Base-by-base conservation (phyloP, 129 eudicot genomes). In the Helichrysum umbraculigerum region DNA sequence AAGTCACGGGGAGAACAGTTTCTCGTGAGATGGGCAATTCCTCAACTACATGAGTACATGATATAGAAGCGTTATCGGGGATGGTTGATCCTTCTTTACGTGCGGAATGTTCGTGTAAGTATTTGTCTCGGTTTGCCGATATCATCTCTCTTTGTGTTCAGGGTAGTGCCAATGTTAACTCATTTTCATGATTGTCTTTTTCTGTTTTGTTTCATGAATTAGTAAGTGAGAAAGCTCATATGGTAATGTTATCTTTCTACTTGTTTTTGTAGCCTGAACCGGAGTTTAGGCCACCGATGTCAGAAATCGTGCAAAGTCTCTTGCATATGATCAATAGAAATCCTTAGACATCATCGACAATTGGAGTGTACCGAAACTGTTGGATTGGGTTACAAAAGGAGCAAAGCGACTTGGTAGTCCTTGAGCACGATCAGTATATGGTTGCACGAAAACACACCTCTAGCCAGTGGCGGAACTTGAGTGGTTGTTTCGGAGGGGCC, bases 271-370 rank as follows among this genome's bases (percentile, higher is more conserved):
- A 94, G 98, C 74, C 86, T 11, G 97, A 88, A 73, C 98, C 97
- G 8, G 98, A 94, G 73, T 94, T 94, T 82, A 84, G 98, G 84
- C 98, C 98, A 19, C 96, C 96, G 0, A 89, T 91, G 90, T 94
- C 98, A n/a, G 98, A 94, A 78, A 91, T 93, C 3, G 97, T 91
- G 65, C 83, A 88, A 84, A 84, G 85, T 74, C 87, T 94, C 25
- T 52, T 83, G 79, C 84, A 86, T 68, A 87, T 94, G 98, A 83
- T 90, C 29, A 84, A 87, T 39, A 81, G 88, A 78, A 73, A 78
- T 44, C 65, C 68, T 11, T 81, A 71, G 80, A 67, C 73, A 32
- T 16, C 35, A 21, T 70, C 34, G 30, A 58, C 29, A 54, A 58
- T 59, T 6, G 62, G 19, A 66, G 42, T 74, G 52, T 59, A 60